Percentiles rank a stretch among this genome's conserved stretches.
Evolutionary conservation across 2,329 filamentous ascomycete species (phyloP).

Genomic region (Stachybotrys chlorohalonatus): DNA sequence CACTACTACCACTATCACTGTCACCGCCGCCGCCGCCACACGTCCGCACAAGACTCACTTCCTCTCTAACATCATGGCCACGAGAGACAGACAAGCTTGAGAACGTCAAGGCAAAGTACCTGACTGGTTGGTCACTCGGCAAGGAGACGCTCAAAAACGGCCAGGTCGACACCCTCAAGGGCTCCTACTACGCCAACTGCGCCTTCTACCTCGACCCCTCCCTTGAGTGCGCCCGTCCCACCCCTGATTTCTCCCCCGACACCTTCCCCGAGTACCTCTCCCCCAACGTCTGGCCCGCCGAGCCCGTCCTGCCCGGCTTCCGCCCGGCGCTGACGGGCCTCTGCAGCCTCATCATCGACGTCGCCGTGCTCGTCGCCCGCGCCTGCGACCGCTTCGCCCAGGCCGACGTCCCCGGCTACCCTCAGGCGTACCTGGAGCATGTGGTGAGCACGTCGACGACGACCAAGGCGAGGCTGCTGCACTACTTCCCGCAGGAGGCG

Average conservation of each 20-base stretch:
- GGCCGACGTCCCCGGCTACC: slow-evolving; percentile 69
- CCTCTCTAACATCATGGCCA: background rate
- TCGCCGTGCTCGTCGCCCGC: slow-evolving; percentile 78
- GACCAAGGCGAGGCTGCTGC: slow-evolving; percentile 83
- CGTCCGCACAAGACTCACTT: no score
- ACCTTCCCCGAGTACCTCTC: slow-evolving; percentile 83
- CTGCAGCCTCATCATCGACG: slow-evolving; percentile 80
- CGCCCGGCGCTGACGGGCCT: slow-evolving; percentile 62
- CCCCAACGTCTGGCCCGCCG: slow-evolving; percentile 78
- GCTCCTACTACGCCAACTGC: slow-evolving; percentile 78
- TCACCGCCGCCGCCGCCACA: no score
- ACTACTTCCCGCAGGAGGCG: slow-evolving; percentile 71
- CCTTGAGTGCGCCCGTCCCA: slow-evolving; percentile 54
- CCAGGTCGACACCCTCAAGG: slow-evolving; percentile 70
- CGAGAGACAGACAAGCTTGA: slow-evolving; percentile 40
- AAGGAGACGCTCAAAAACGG: slow-evolving; percentile 75
- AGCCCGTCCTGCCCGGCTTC: slow-evolving; percentile 65
- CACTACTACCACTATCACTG: no score
- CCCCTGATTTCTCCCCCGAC: slow-evolving; percentile 43
- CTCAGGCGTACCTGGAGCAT: slow-evolving; percentile 69
- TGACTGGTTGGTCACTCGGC: slow-evolving; percentile 70
- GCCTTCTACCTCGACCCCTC: slow-evolving; percentile 62
- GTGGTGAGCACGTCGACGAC: slow-evolving; percentile 80
- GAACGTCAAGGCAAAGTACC: slow-evolving; percentile 52
- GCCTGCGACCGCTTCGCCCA: slow-evolving; percentile 82